Evolutionary conservation across 352 stramenopile species (phyloP).

Genomic region (Hyaloperonospora arabidopsidis): DNA sequence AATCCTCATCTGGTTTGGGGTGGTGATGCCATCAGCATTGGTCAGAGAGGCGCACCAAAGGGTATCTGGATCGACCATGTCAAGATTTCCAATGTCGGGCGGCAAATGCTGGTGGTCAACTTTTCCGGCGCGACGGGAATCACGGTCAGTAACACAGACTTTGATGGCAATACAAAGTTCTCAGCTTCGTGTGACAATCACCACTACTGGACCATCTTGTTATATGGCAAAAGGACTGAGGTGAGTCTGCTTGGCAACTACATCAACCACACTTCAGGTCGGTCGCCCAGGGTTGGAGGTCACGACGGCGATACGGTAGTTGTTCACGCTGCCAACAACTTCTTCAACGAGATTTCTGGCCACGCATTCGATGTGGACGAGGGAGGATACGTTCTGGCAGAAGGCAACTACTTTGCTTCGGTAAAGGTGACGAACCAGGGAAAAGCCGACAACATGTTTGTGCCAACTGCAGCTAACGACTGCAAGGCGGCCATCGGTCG

Average conservation of each 20-base stretch:
- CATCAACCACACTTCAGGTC: constrained; percentile 29
- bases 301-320: constrained; percentile 9
- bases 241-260: constrained; percentile 19
- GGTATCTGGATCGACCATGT: constrained; percentile 28
- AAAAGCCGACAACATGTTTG: constrained; percentile 5
- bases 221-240: constrained; percentile 16
- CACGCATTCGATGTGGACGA: constrained; percentile 16
- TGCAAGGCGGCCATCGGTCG: constrained; percentile 15
- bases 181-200: constrained; percentile 15
- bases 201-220: constrained; percentile 35
- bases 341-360: constrained; percentile 17
- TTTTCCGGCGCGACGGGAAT: constrained; percentile 6
- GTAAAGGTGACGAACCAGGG: constrained; percentile 2
- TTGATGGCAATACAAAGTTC: constrained; percentile 7
- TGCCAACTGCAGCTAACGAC: constrained; percentile 7
- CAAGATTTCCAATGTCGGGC: constrained; percentile 26
- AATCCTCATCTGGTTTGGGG: constrained; percentile 17
- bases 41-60: constrained; percentile 5
- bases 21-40: constrained; percentile 20
- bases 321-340: constrained; percentile 25
- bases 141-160: constrained; percentile 25
- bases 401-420: constrained; percentile 26
- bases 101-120: constrained; percentile 29
- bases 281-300: constrained; percentile 27
- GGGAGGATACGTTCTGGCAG: constrained; percentile 17